Evolutionary conservation across 2,329 filamentous ascomycete species (phyloP).

Genomic region (Aspergillus ruber): DNA sequence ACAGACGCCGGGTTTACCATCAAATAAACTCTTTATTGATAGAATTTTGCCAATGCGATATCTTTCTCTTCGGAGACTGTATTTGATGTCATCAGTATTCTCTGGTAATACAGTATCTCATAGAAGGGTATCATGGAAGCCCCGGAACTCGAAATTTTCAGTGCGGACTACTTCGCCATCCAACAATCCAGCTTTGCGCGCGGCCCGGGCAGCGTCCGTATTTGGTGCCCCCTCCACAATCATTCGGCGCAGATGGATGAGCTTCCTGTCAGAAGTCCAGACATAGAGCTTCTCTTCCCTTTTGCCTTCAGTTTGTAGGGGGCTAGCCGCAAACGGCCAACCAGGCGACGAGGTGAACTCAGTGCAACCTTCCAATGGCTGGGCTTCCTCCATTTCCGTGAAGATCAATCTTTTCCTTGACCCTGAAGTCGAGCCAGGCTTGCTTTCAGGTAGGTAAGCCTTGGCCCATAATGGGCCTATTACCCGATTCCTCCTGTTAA

Average conservation of each 20-base stretch:
- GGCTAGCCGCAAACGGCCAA: slow-evolving; percentile 28
- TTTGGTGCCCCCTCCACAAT: slow-evolving; percentile 35
- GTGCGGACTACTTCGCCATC: slow-evolving; percentile 22
- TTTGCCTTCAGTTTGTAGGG: slow-evolving; percentile 19
- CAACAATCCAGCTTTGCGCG: slow-evolving; percentile 36
- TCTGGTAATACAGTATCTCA: slow-evolving; percentile 15
- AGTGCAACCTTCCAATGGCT: slow-evolving; percentile 18
- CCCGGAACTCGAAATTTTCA: slow-evolving; percentile 18
- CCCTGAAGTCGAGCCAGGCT: slow-evolving; percentile 14
- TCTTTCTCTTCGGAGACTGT: neutral
- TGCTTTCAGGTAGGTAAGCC: slow-evolving; percentile 20
- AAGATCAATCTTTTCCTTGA: slow-evolving; percentile 33
- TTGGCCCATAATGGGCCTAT: slow-evolving; percentile 62
- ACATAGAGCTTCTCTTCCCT: slow-evolving; percentile 24
- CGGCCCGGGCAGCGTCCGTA: slow-evolving; percentile 29
- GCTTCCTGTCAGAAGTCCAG: slow-evolving; percentile 30
- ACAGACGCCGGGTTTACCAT: slow-evolving; percentile 30
- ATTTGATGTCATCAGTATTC: neutral
- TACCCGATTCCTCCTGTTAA: slow-evolving; percentile 52
- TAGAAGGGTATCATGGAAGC: slow-evolving; percentile 30
- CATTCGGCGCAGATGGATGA: slow-evolving; percentile 31
- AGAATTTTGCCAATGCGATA: neutral
- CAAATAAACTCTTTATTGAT: slow-evolving; percentile 4
- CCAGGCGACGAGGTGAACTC: slow-evolving; percentile 27
- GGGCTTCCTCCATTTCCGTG: slow-evolving; percentile 28